phyloP scores from a whole-genome alignment of 192 early-diverging fungal species.

The Coemansia sp. region DNA sequence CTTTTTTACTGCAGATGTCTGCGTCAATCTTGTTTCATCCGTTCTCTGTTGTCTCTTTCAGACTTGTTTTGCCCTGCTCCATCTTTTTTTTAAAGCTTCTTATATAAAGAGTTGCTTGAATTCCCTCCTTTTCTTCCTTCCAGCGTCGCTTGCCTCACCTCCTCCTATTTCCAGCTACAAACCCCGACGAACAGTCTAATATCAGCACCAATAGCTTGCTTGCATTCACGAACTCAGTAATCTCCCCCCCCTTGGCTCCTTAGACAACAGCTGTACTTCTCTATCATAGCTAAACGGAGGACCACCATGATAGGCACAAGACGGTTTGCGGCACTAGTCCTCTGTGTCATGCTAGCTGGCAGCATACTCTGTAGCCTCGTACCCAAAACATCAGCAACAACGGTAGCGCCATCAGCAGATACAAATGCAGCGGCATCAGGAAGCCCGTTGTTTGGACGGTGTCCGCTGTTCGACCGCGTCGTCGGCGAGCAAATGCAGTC shows the following conservation, averaged over 20 bases:
- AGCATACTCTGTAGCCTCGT: neutral
- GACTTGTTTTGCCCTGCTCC: neutral
- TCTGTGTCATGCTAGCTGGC: slow-evolving; percentile 10
- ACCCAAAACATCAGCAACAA: neutral
- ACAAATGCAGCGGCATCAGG: neutral
- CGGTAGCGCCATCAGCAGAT: slow-evolving; percentile 2
- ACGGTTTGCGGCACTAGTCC: neutral
- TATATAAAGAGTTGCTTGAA: no score
- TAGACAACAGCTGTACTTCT: no score
- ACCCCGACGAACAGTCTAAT: neutral
- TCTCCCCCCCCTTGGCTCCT: no score
- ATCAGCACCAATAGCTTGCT: no score
- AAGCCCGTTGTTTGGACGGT: slow-evolving; percentile 34
- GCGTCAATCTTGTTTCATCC: neutral
- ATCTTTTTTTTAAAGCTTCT: no score
- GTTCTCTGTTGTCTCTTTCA: neutral
- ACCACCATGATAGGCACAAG: neutral
- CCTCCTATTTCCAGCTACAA: neutral
- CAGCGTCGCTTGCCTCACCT: neutral
- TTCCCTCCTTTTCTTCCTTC: neutral
- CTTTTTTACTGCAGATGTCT: no score
- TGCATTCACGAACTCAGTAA: no score
- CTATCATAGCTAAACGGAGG: neutral
- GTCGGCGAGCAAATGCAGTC: slow-evolving; percentile 41
- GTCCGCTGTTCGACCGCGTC: slow-evolving; percentile 47